These are phyloP conservation scores for Phalaenopsis hybrid DNA, from an alignment of 116 monocot species.

Conservation along the genomic window DNA sequence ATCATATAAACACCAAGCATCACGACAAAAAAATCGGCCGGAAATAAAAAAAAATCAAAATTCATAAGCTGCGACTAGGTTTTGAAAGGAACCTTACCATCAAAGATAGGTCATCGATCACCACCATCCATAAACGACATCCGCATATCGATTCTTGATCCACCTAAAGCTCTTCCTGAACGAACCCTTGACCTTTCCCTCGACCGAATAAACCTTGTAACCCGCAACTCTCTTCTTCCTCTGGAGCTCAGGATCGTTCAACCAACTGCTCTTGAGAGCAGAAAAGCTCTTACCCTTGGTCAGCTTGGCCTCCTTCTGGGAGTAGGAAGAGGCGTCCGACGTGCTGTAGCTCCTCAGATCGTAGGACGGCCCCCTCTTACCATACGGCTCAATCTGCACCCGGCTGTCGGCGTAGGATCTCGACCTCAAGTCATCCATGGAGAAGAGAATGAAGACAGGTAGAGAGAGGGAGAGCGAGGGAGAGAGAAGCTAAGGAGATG, in stretches of 20 bases:
- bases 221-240: conserved; percentile 81
- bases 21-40: not conserved
- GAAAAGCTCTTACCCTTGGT: conserved; percentile 29
- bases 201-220: conserved; percentile 76
- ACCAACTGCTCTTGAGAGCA: conserved; percentile 28
- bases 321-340: conserved; percentile 12
- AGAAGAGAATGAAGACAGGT: not conserved
- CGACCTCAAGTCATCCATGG: conserved; percentile 55
- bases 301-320: conserved; percentile 15
- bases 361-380: conserved; percentile 2
- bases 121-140: conserved; percentile 51
- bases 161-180: conserved; percentile 74
- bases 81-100: conserved; percentile 3
- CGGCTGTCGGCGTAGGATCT: conserved; percentile 31
- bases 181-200: conserved; percentile 82
- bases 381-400: conserved; percentile 44
- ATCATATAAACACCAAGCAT: not conserved
- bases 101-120: conserved; percentile 11
- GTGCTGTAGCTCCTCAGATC: conserved; percentile 59
- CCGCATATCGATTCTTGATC: conserved; percentile 71
- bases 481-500: not conserved
- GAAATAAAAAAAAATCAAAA: not conserved
- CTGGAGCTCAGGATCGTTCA: conserved; percentile 81
- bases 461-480: not conserved
- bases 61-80: not conserved